Evolutionary conservation across 139 green algal species (phyloP), one percentile per base, ranked within the genome.

Genomic region (Dunaliella primolecta): DNA sequence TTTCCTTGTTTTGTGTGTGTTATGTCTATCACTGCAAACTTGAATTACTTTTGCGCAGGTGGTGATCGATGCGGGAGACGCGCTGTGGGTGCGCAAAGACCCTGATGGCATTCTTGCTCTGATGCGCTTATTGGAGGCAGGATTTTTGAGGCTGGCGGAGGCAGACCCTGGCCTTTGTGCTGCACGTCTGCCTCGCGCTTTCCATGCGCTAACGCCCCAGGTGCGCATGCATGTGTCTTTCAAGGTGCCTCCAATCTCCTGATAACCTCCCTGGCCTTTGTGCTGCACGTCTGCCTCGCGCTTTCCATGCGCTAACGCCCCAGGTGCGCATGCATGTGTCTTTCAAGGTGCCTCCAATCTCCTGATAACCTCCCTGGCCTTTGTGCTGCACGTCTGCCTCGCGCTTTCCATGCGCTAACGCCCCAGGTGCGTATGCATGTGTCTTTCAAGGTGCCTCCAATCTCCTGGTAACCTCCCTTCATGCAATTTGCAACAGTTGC

Each of bases 191-290:
- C 92, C 95, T 0, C 83, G 84, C 20, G 91, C 90, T 24, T 82
- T 94, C 2, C 90, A 95, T 81, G 72, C 84, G 35, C 86, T 98
- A 25, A 89, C 93, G 24, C 89, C 92, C 0, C 88, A 93, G 84
- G 56, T 83, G 31, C 27, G 79, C 31, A 1, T 64, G 46, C 15
- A 15, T 75, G 37, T 31, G n/a, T 27, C 2, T 31, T n/a, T n/a
- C n/a, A n/a, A n/a, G n/a, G n/a, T n/a, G n/a, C n/a, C n/a, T n/a
- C n/a, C n/a, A n/a, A n/a, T n/a, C n/a, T n/a, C n/a, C n/a, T n/a
- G n/a, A n/a, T n/a, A n/a, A n/a, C n/a, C n/a, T n/a, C 77, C 36
- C 90, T 0, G 75, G n/a, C 2, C 33, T 88, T n/a, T 83, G 82
- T 20, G 89, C 82, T 2, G 29, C 56, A 2, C 84, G 84, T 23